These are phyloP conservation scores for Dactylellina cionopaga DNA, from an alignment of 2,329 filamentous ascomycete species.

Conservation along the genomic window DNA sequence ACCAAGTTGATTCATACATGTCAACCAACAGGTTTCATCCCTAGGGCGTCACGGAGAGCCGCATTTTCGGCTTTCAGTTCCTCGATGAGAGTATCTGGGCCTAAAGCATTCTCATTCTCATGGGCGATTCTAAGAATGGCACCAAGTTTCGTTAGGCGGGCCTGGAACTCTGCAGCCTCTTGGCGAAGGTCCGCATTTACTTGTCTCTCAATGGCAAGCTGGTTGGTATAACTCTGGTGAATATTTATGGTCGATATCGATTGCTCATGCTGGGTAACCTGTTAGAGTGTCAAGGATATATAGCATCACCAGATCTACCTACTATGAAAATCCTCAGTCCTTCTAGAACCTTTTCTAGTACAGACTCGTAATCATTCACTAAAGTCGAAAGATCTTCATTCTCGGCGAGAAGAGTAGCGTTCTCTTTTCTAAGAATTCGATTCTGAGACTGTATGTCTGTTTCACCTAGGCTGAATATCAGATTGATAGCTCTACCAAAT, in stretches of 20 bases:
- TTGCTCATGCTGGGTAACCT: conserved; percentile 54
- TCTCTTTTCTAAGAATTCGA: conserved; percentile 54
- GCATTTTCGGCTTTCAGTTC: conserved; percentile 56
- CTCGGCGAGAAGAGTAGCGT: conserved; percentile 54
- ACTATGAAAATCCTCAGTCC: conserved; percentile 57
- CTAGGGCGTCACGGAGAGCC: conserved; percentile 55
- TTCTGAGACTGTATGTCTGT: conserved; percentile 53
- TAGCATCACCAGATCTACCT: neutral
- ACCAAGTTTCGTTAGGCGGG: conserved; percentile 54
- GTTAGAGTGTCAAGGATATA: neutral
- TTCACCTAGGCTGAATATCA: neutral
- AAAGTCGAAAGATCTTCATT: conserved; percentile 56
- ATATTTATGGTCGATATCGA: conserved; percentile 58
- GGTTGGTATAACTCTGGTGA: conserved; percentile 57
- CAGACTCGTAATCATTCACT: conserved; percentile 56
- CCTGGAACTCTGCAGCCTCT: conserved; percentile 56
- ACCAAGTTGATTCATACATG: neutral
- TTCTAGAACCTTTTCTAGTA: conserved; percentile 57
- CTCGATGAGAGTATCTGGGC: conserved; percentile 56
- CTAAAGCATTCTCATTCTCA: conserved; percentile 53
- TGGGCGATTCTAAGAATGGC: conserved; percentile 55
- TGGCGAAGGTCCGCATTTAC: conserved; percentile 56
- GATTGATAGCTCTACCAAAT: neutral
- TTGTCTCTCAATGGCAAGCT: conserved; percentile 55
- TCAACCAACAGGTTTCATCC: conserved; percentile 29